Base-by-base conservation (phyloP, 2,329 filamentous ascomycete species). In the Zymoseptoria tritici region DNA sequence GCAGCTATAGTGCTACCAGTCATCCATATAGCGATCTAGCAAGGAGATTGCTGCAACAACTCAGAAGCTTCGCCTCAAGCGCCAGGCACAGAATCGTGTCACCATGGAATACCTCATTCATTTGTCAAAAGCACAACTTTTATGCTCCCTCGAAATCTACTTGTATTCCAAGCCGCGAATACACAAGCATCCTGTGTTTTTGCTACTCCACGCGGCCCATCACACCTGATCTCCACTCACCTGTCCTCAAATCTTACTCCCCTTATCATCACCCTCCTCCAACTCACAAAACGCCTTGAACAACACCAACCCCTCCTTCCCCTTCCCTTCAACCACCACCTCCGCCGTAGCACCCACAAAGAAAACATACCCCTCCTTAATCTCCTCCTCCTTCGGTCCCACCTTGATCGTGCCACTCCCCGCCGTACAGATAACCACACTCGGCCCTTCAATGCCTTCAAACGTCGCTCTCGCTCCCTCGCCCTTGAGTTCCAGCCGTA, bases 401-500 rank as follows among this genome's bases (percentile, higher is more conserved):
- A 97, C 91, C 5, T 85, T 87, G 63, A 99, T 93, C 67, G 81
- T 91, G 20, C 94, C 94, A 64, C 82, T 82, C 11, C 94, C 94
- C 51, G 81, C 80, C 0, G 93, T 97, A 77, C 91, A 96, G 62
- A 99, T 94, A 65, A 97, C 75, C 67, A 99, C 91, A 73, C 91
- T 96, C 0, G 94, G 94, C 0, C 94, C 94, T 6, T 88, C 85
- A 54, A 99, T 84, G 0, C 85, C 82, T 63, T 96, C 92, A 68
- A 99, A 96, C 0, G 90, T 96, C 0, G 85, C 91, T 76, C 96
- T 96, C 29, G 90, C 85, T 2, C 86, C 88, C 0, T 80, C 75
- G 51, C 77, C 79, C 66, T 87, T 88, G 42, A 99, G 79, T 9
- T 88, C 83, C 0, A 89, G 88, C 70, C 90, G 87, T 53, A 97